These are phyloP conservation scores for Psilocybe subaeruginosa DNA, from an alignment of 768 basidiomycete species.

Conservation along the genomic window DNA sequence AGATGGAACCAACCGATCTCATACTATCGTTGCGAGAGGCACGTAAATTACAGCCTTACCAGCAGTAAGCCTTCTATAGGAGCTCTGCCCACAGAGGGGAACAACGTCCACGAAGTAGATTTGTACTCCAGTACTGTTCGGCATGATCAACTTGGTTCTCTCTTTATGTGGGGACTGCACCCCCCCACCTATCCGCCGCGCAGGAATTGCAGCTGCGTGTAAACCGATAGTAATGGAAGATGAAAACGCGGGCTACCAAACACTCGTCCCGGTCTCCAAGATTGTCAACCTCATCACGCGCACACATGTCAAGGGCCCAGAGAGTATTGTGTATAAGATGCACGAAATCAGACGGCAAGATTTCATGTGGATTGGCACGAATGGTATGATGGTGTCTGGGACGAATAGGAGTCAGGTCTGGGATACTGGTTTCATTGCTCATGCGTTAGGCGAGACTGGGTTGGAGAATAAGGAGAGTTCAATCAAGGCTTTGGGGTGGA, in stretches of 20 bases:
- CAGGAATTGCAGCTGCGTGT: constrained; percentile 71
- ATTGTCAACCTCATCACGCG: constrained; percentile 93
- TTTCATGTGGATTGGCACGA: constrained; percentile 90
- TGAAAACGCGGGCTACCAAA: constrained; percentile 93
- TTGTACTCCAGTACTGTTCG: constrained; percentile 75
- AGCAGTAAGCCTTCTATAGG: constrained; percentile 39
- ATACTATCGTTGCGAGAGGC: constrained; percentile 79
- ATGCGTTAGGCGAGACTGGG: constrained; percentile 89
- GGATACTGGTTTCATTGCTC: constrained; percentile 88
- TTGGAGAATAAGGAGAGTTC: constrained; percentile 75
- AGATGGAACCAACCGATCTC: constrained; percentile 73
- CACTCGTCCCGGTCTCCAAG: constrained; percentile 91
- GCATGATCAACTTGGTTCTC: constrained; percentile 64
- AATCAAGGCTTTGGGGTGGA: constrained; percentile 69
- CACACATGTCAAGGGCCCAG: constrained; percentile 73
- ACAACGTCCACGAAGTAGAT: constrained; percentile 79
- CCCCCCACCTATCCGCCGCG: constrained; percentile 66
- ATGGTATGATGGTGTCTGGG: constrained; percentile 95
- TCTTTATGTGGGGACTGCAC: constrained; percentile 72
- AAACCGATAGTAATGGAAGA: constrained; percentile 84
- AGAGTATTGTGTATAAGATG: constrained; percentile 73
- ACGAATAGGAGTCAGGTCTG: constrained; percentile 96
- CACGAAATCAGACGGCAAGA: constrained; percentile 82
- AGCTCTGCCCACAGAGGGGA: constrained; percentile 83
- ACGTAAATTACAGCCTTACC: constrained; percentile 7